Conservation (phyloP, 192 early-diverging fungal species). For the Linnemannia hyalina region DNA sequence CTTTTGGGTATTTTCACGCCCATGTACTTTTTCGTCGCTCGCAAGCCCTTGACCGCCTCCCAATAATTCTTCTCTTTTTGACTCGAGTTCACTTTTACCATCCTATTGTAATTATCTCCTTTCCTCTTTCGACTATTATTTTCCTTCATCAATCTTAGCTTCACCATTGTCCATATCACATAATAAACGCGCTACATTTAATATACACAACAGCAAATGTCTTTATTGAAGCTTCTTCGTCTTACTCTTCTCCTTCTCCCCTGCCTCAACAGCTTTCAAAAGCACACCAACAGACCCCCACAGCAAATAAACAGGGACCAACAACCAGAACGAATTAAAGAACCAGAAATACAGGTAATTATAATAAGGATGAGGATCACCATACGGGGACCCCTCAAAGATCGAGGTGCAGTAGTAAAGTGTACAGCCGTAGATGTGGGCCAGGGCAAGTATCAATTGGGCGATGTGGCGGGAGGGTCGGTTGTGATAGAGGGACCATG, state of each 20-base stretch:
- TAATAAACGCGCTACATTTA: not conserved
- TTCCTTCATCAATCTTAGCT: not conserved
- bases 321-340: conserved; percentile 86
- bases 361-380: conserved; percentile 80
- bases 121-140: not conserved
- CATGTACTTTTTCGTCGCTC: conserved; percentile 91
- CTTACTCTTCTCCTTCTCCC: not conserved
- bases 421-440: conserved; percentile 84
- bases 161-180: not conserved
- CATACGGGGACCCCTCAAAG: conserved; percentile 72
- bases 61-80: not conserved
- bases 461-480: conserved; percentile 66
- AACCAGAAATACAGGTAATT: conserved; percentile 90
- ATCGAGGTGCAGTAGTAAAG: conserved; percentile 82
- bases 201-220: not conserved
- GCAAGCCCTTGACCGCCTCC: conserved; percentile 65
- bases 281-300: conserved; percentile 11
- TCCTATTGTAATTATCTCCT: not conserved
- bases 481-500: conserved; percentile 64
- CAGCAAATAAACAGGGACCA: conserved; percentile 68
- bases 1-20: conserved; percentile 90
- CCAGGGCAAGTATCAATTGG: conserved; percentile 70
- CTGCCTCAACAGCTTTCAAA: not conserved
- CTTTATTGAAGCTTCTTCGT: not conserved
- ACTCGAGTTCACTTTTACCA: not conserved